Conservation (phyloP, 2,329 filamentous ascomycete species). For the Penicillium sp. region DNA sequence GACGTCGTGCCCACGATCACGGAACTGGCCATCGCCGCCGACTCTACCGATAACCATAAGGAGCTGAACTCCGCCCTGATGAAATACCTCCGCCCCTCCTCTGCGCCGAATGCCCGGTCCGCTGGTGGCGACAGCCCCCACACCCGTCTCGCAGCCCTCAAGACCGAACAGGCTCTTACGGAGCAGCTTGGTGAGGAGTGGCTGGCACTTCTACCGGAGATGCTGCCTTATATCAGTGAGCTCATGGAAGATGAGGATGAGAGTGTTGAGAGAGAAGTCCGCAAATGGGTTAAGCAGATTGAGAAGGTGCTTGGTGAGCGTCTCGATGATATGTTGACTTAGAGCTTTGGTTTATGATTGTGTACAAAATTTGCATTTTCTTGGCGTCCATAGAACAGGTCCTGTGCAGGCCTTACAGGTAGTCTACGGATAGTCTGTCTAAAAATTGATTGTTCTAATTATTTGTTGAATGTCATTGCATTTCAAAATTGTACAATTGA, state of each 20-base stretch:
- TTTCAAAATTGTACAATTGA: not conserved
- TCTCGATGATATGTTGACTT: constrained; percentile 88
- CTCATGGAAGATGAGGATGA: constrained; percentile 96
- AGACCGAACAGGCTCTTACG: constrained; percentile 76
- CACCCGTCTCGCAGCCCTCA: constrained; percentile 77
- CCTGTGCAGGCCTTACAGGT: not conserved
- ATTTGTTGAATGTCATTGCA: not conserved
- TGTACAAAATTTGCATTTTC: constrained; percentile 25
- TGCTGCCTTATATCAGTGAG: constrained; percentile 94
- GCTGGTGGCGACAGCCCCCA: constrained; percentile 57
- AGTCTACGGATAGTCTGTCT: constrained; percentile 8
- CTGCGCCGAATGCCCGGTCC: constrained; percentile 24
- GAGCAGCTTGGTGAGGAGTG: constrained; percentile 86
- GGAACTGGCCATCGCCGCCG: constrained; percentile 74
- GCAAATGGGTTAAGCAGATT: constrained; percentile 86
- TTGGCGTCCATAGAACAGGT: constrained; percentile 15
- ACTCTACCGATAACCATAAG: constrained; percentile 87
- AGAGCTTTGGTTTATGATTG: constrained; percentile 26
- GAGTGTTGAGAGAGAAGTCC: constrained; percentile 81
- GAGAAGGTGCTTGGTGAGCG: constrained; percentile 87
- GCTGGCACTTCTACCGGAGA: constrained; percentile 86
- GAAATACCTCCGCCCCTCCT: constrained; percentile 66
- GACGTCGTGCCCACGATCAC: constrained; percentile 72
- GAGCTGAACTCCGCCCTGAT: constrained; percentile 77
- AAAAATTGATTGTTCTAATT: constrained; percentile 6